These are phyloP conservation scores for Tylopilus felleus DNA, from an alignment of 768 basidiomycete species.

Conservation along the genomic window DNA sequence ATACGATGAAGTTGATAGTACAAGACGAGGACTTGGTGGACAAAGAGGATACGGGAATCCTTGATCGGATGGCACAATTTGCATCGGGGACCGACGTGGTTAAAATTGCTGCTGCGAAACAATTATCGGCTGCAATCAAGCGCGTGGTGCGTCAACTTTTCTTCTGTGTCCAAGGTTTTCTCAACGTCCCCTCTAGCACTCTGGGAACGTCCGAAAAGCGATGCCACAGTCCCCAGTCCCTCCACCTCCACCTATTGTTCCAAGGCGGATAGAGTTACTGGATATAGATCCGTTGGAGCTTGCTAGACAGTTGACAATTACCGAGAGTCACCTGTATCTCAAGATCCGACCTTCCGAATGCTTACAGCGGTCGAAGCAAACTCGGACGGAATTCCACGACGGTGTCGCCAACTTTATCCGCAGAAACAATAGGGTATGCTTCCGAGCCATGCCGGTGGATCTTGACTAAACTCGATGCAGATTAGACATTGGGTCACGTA, in stretches of 20 bases:
- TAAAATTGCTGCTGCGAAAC: conserved; percentile 45
- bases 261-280: conserved; percentile 47
- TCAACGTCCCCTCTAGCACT: conserved; percentile 18
- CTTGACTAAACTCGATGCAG: conserved; percentile 18
- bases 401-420: conserved; percentile 58
- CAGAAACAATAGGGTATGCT: conserved; percentile 49
- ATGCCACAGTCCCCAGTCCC: conserved; percentile 35
- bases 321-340: conserved; percentile 57
- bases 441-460: neutral
- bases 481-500: conserved; percentile 63
- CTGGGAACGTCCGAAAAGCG: conserved; percentile 35
- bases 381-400: conserved; percentile 40
- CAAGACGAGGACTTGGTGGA: conserved; percentile 53
- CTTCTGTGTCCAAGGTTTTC: neutral
- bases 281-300: conserved; percentile 65
- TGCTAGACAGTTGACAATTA: conserved; percentile 64
- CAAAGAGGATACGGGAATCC: conserved; percentile 49
- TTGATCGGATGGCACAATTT: conserved; percentile 54
- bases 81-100: conserved; percentile 40
- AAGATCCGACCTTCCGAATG: conserved; percentile 62
- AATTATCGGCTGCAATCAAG: conserved; percentile 45
- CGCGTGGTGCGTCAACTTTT: conserved; percentile 42
- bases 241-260: conserved; percentile 49
- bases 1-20: conserved; percentile 60
- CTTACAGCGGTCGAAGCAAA: conserved; percentile 51